phyloP scores from a whole-genome alignment of 2,329 filamentous ascomycete genomes.

The Cordyceps cicadae region DNA sequence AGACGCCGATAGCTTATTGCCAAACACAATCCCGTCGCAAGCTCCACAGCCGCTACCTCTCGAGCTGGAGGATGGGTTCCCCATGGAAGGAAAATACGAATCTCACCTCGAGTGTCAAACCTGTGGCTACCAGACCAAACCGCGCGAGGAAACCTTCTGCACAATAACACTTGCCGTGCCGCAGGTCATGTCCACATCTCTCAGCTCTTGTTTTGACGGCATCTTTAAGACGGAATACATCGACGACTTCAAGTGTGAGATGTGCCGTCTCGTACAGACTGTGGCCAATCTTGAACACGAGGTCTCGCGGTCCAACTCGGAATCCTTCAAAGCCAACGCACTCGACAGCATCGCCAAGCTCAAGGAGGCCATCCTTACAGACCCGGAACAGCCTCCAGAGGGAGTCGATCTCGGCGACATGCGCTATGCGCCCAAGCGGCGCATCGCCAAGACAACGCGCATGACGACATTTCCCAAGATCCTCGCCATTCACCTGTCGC shows the following conservation, averaged over 20 bases:
- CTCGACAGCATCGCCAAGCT: slow-evolving; percentile 57
- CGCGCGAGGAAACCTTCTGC: slow-evolving; percentile 77
- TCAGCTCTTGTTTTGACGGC: slow-evolving; percentile 85
- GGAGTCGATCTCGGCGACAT: slow-evolving; percentile 68
- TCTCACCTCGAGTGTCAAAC: slow-evolving; percentile 92
- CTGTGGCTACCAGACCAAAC: slow-evolving; percentile 82
- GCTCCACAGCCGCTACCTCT: slow-evolving; percentile 20
- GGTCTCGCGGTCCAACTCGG: slow-evolving; percentile 44
- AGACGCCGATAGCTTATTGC: slow-evolving; percentile 4
- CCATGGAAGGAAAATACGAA: slow-evolving; percentile 83
- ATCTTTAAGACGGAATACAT: slow-evolving; percentile 94
- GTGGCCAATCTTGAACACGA: slow-evolving; percentile 55
- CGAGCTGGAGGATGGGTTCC: slow-evolving; percentile 65
- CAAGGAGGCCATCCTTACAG: slow-evolving; percentile 60
- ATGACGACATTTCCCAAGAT: slow-evolving; percentile 85
- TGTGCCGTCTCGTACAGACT: slow-evolving; percentile 79
- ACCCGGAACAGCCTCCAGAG: slow-evolving; percentile 70
- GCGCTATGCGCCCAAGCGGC: slow-evolving; percentile 67
- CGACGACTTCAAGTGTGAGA: slow-evolving; percentile 93
- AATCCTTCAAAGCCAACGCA: slow-evolving; percentile 42
- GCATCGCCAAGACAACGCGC: slow-evolving; percentile 78
- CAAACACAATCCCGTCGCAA: slow-evolving; percentile 13
- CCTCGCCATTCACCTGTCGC: slow-evolving; percentile 82
- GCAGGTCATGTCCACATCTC: slow-evolving; percentile 67
- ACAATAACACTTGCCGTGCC: slow-evolving; percentile 89